Evolutionary conservation across 164 flowering plant species (phyloP).

Genomic region (Vitis labrusca): DNA sequence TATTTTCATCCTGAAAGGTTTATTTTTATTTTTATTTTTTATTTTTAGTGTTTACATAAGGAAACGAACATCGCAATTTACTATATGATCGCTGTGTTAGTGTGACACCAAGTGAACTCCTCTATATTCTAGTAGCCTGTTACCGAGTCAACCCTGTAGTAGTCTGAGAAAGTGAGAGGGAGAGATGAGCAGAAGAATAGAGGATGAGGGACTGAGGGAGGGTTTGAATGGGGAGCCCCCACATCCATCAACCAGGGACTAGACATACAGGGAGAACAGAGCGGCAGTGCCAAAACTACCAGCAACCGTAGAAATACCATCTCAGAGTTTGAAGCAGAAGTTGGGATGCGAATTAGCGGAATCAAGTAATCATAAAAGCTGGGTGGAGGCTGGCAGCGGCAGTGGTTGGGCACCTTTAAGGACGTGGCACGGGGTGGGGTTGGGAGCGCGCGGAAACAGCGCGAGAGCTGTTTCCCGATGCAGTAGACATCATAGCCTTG

Average conservation of each 20-base stretch:
- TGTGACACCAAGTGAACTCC: too few relatives aligned
- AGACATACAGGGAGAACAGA: constrained; percentile 10
- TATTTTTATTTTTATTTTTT: too few relatives aligned
- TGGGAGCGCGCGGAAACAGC: constrained; percentile 61
- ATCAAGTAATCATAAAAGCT: neutral
- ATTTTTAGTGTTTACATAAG: too few relatives aligned
- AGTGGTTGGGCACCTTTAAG: neutral
- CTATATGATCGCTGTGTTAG: too few relatives aligned
- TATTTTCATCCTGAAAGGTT: too few relatives aligned
- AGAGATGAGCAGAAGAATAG: neutral
- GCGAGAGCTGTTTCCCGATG: constrained; percentile 69
- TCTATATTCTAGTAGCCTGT: too few relatives aligned
- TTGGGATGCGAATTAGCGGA: too few relatives aligned
- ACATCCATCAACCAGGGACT: constrained; percentile 4
- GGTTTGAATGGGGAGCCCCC: neutral
- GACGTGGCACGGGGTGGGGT: constrained; percentile 3
- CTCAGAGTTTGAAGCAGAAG: too few relatives aligned
- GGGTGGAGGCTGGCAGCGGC: neutral
- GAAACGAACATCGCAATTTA: too few relatives aligned
- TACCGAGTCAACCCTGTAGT: too few relatives aligned
- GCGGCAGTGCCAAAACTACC: neutral
- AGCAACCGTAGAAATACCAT: neutral
- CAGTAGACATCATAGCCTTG: constrained; percentile 7
- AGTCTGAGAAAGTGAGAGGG: neutral
- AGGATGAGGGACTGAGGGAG: neutral